These are phyloP conservation scores for Phytophthora lateralis DNA, from an alignment of 352 stramenopile species.

Conservation along the genomic window DNA sequence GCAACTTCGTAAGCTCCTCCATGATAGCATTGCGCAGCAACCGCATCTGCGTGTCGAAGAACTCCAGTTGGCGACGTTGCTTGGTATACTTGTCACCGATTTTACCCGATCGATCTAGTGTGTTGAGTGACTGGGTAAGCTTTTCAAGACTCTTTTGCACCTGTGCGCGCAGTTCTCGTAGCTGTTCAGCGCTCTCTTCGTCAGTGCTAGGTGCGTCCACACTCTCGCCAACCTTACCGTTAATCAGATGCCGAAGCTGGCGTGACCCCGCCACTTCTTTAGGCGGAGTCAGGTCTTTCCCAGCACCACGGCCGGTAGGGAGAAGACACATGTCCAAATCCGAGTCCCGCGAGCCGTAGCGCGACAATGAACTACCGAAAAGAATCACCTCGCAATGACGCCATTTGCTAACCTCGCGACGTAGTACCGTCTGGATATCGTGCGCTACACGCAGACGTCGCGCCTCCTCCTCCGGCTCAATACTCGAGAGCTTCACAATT, in stretches of 20 bases:
- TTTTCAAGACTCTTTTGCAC: conserved; percentile 60
- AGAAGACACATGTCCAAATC: conserved; percentile 83
- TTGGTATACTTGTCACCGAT: conserved; percentile 35
- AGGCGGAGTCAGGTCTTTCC: conserved; percentile 10
- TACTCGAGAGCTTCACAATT: conserved; percentile 51
- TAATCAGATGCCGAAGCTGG: conserved; percentile 51
- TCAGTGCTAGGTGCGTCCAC: conserved; percentile 18
- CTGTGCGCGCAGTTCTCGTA: conserved; percentile 50
- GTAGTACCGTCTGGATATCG: conserved; percentile 54
- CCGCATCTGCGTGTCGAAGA: conserved; percentile 48
- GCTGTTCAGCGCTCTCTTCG: conserved; percentile 25
- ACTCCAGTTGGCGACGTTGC: conserved; percentile 47
- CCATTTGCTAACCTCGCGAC: conserved; percentile 53
- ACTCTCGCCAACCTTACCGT: conserved; percentile 24
- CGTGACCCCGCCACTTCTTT: conserved; percentile 41
- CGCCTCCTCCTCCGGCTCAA: conserved; percentile 53
- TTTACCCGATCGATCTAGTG: conserved; percentile 34
- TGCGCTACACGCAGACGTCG: conserved; percentile 41
- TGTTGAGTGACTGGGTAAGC: conserved; percentile 43
- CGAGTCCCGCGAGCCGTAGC: conserved; percentile 69
- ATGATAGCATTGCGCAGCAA: conserved; percentile 42
- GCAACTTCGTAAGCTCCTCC: conserved; percentile 25
- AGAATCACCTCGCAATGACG: conserved; percentile 54
- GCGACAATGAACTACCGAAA: conserved; percentile 83
- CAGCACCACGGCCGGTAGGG: conserved; percentile 21